Evolutionary conservation across 176 grass and related monocot species (phyloP).

Genomic region (Carex littledalei): DNA sequence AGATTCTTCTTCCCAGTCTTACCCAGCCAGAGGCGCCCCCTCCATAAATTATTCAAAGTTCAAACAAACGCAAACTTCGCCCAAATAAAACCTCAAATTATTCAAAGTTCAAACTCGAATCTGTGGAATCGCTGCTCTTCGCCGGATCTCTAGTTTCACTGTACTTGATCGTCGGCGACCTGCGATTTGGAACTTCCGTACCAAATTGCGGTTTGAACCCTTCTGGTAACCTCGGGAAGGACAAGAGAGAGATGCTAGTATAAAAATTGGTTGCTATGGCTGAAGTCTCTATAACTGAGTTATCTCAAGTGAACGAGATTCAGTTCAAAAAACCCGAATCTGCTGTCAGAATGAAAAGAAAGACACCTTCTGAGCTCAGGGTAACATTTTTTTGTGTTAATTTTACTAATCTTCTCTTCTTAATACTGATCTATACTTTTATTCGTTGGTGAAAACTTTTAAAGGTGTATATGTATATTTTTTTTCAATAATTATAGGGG

Average conservation of each 20-base stretch:
- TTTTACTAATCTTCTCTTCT: neutral
- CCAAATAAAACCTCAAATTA: no score
- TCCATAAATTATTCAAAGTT: no score
- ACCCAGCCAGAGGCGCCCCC: no score
- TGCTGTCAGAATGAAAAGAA: constrained; percentile 61
- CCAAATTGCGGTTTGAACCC: neutral
- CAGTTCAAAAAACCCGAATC: constrained; percentile 26
- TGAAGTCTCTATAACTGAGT: constrained; percentile 42
- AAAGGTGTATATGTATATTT: neutral
- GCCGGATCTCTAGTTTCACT: no score
- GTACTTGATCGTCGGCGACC: no score
- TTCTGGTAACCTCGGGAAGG: neutral
- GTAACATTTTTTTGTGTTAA: constrained; percentile 24
- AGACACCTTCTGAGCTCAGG: constrained; percentile 74
- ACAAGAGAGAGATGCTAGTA: neutral
- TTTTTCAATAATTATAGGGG: neutral
- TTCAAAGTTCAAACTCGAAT: no score
- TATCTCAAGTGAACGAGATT: constrained; percentile 23
- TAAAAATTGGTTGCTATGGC: constrained; percentile 43
- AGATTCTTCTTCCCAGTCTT: no score
- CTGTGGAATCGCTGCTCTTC: no score
- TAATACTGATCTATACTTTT: neutral
- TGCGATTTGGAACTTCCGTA: neutral
- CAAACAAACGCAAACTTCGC: no score
- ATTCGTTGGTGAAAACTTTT: neutral